Base-by-base conservation (phyloP, 176 grass and related monocot species). In the Alopecurus myosuroides region DNA sequence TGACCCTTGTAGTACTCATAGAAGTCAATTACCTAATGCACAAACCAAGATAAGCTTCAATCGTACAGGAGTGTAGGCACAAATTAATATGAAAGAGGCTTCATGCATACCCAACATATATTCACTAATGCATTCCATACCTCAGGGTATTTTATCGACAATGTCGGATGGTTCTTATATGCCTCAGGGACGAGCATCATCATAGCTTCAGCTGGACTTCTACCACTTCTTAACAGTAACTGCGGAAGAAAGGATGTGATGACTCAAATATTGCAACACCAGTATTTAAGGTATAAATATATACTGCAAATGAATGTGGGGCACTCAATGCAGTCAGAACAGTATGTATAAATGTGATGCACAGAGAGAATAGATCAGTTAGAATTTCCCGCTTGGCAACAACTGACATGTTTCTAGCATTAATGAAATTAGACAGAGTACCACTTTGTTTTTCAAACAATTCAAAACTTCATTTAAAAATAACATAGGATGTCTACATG, bases 1-100 rank as follows among this genome's bases (percentile, higher is more conserved):
- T 99, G 97, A 78, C 97, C 97, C 86, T 99, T 99, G 84, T 99
- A 97, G 83, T 96, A 99, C 46, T 99, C 94, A 85, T 99, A 99
- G 77, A 99, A 99, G 86, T 97, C 92, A 91, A 92, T 82, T 69
- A 92, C 94, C 97, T 99, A 85, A 88, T 70, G 85, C 25, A 90
- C 36, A 88, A 80, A 88, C 78, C 29, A 83, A 85, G 62, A 76
- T 18, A 84, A 87, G 40, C 6, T 77, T 84, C 84, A 79, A 23
- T 79, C 82, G 40, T 55, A 83, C 41, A 69, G 51, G 45, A 80
- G 46, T 31, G 22, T 82, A 52, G 57, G 46, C 72, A 35, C 39
- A 36, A 78, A 26, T 78, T 88, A 70, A 76, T 64, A 82, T 23
- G 28, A 78, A 71, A 83, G 69, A 51, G 15, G n/a, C 51, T 66